These are phyloP conservation scores for Syzygium malaccense DNA, from an alignment of 441 rosid species.

Conservation along the genomic window DNA sequence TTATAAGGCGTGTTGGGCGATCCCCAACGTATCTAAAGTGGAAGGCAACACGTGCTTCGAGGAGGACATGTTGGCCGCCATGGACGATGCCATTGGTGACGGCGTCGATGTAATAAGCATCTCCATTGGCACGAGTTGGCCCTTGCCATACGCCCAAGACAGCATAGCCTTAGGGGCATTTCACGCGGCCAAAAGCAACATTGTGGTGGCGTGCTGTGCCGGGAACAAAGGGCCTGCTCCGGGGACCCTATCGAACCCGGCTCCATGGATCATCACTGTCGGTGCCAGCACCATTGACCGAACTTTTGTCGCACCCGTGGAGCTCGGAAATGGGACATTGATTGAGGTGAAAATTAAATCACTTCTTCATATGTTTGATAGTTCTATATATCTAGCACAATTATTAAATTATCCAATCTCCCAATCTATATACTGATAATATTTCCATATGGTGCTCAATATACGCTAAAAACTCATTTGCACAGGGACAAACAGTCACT, in stretches of 20 bases:
- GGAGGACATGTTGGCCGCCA: constrained; percentile 72
- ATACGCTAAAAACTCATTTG: background rate
- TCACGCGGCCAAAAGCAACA: constrained; percentile 44
- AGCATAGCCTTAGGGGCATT: constrained; percentile 57
- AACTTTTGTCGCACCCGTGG: constrained; percentile 27
- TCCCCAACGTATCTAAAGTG: constrained; percentile 33
- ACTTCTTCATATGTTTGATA: background rate
- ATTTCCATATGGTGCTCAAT: background rate
- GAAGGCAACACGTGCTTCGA: constrained; percentile 36
- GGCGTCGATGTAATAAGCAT: constrained; percentile 64
- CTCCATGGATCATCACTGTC: constrained; percentile 81
- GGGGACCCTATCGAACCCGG: constrained; percentile 43
- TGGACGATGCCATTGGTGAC: constrained; percentile 76
- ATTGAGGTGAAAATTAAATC: constrained; percentile 28
- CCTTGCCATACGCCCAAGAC: constrained; percentile 18
- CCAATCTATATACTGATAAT: background rate
- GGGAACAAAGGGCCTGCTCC: constrained; percentile 70
- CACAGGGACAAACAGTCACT: constrained; percentile 66
- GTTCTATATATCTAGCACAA: background rate
- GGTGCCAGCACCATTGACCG: constrained; percentile 83
- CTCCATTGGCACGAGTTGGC: constrained; percentile 30
- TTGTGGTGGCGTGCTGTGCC: constrained; percentile 55
- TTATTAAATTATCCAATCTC: background rate
- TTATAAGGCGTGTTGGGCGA: constrained; percentile 81
- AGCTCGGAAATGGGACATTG: constrained; percentile 51